These are phyloP conservation scores for Babesia microti DNA, from an alignment of 169 alveolate species.

Conservation along the genomic window DNA sequence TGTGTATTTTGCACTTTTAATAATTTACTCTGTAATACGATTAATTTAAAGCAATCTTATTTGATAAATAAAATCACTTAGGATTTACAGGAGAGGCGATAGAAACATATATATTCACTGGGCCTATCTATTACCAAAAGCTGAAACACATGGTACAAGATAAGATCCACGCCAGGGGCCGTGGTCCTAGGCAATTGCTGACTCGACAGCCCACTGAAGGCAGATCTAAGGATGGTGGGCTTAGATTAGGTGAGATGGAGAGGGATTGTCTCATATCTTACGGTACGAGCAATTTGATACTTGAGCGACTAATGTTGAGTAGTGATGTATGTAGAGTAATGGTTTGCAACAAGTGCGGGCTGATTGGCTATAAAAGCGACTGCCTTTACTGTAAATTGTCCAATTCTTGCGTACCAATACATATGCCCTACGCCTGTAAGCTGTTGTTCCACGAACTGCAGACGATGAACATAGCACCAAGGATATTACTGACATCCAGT, in stretches of 20 bases:
- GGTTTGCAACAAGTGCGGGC: slow-evolving; percentile 90
- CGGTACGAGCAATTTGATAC: slow-evolving; percentile 92
- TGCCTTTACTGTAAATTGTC: slow-evolving; percentile 86
- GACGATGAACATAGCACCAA: slow-evolving; percentile 80
- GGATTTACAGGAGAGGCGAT: slow-evolving; percentile 96
- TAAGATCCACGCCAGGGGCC: slow-evolving; percentile 97
- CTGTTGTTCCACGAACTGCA: slow-evolving; percentile 79
- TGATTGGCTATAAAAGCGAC: slow-evolving; percentile 83
- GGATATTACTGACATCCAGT: slow-evolving; percentile 38
- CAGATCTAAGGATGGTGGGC: slow-evolving; percentile 98
- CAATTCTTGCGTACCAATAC: slow-evolving; percentile 49
- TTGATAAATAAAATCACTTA: slow-evolving; percentile 1
- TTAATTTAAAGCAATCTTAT: too few relatives aligned
- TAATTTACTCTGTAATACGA: not conserved
- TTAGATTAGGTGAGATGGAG: slow-evolving; percentile 99
- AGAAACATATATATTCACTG: slow-evolving; percentile 88
- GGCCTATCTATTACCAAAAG: slow-evolving; percentile 98
- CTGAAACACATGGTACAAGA: slow-evolving; percentile 99
- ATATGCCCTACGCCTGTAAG: slow-evolving; percentile 91
- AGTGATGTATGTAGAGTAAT: slow-evolving; percentile 91
- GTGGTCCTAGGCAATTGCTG: slow-evolving; percentile 96
- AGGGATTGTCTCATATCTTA: slow-evolving; percentile 98
- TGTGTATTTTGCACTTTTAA: not conserved
- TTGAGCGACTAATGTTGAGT: slow-evolving; percentile 94
- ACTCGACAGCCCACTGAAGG: slow-evolving; percentile 99